Percentiles rank a stretch among this genome's conserved stretches.
These are phyloP conservation scores for Colletotrichum ledebouriae DNA, from an alignment of 2,329 filamentous ascomycete species.

Conservation along the genomic window DNA sequence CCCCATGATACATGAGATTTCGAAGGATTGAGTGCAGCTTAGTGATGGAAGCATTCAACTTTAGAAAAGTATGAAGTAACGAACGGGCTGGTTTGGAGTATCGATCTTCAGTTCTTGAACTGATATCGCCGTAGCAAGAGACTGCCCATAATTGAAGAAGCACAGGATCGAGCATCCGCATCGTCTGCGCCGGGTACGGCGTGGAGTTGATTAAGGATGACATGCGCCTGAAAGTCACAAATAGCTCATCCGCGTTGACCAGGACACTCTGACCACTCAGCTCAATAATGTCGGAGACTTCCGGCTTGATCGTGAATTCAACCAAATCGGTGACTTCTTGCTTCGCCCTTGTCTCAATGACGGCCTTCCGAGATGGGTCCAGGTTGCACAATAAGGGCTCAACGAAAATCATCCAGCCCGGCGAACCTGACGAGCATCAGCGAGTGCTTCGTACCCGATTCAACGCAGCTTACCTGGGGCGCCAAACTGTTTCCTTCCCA, in stretches of 20 bases:
- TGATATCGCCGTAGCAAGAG: slow-evolving; percentile 62
- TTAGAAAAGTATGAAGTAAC: slow-evolving; percentile 70
- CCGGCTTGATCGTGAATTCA: slow-evolving; percentile 43
- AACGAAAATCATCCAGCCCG: slow-evolving; percentile 74
- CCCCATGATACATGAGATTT: slow-evolving; percentile 70
- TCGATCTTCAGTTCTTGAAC: slow-evolving; percentile 51
- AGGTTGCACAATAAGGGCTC: slow-evolving; percentile 68
- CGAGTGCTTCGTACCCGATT: slow-evolving; percentile 4
- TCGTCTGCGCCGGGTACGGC: slow-evolving; percentile 75
- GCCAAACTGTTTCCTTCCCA: slow-evolving; percentile 73
- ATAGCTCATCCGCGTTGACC: slow-evolving; percentile 62
- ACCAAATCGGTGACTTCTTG: slow-evolving; percentile 43
- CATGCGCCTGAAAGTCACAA: slow-evolving; percentile 66
- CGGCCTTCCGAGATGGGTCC: slow-evolving; percentile 55
- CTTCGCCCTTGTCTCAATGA: slow-evolving; percentile 41
- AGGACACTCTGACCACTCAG: slow-evolving; percentile 59
- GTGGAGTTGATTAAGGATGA: slow-evolving; percentile 71
- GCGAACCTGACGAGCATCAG: slow-evolving; percentile 55
- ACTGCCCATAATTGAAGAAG: slow-evolving; percentile 75
- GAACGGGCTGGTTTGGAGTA: slow-evolving; percentile 62
- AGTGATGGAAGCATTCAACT: slow-evolving; percentile 65
- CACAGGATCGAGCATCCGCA: slow-evolving; percentile 70
- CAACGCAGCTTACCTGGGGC: slow-evolving; percentile 64
- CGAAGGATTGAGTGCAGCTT: slow-evolving; percentile 63
- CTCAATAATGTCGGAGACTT: slow-evolving; percentile 58